A percentile compares a stretch with the other conserved stretches of the same genome.
phyloP scores from a whole-genome alignment of 441 rosid species.

The Bruguiera hainesii region DNA sequence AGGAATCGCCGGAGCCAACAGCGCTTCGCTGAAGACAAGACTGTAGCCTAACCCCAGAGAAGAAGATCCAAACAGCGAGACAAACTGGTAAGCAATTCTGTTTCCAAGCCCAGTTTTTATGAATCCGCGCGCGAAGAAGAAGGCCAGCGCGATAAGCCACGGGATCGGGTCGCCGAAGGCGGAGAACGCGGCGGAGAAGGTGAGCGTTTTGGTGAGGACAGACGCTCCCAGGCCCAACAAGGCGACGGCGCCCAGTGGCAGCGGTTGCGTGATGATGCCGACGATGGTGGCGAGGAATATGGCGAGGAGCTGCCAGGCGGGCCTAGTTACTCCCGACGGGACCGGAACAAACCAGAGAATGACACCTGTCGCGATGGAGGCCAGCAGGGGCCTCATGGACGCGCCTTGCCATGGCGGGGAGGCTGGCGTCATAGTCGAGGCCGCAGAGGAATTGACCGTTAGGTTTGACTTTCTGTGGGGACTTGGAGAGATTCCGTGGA shows the following conservation, averaged over 20 bases:
- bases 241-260: constrained; percentile 93
- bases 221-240: constrained; percentile 87
- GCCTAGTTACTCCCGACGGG: constrained; percentile 71
- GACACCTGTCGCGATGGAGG: constrained; percentile 84
- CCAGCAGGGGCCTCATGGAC: constrained; percentile 74
- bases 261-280: constrained; percentile 89
- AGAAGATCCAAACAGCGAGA: constrained; percentile 69
- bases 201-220: constrained; percentile 82
- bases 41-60: constrained; percentile 89
- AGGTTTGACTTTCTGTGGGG: constrained; percentile 2
- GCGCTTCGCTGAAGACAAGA: constrained; percentile 87
- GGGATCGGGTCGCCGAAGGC: constrained; percentile 97
- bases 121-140: constrained; percentile 96
- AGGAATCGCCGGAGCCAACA: constrained; percentile 93
- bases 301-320: constrained; percentile 92
- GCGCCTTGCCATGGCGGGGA: constrained; percentile 87
- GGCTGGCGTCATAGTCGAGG: constrained; percentile 18
- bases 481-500: background rate
- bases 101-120: constrained; percentile 94
- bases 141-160: constrained; percentile 96
- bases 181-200: constrained; percentile 89
- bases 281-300: constrained; percentile 93
- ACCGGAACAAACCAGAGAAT: constrained; percentile 88
- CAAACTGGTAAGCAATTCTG: constrained; percentile 90
- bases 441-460: constrained; percentile 33